Percentiles rank a stretch among this genome's conserved stretches.
Evolutionary conservation across 2,329 filamentous ascomycete genomes (phyloP).

Genomic region (Aureobasidium mangrovei): DNA sequence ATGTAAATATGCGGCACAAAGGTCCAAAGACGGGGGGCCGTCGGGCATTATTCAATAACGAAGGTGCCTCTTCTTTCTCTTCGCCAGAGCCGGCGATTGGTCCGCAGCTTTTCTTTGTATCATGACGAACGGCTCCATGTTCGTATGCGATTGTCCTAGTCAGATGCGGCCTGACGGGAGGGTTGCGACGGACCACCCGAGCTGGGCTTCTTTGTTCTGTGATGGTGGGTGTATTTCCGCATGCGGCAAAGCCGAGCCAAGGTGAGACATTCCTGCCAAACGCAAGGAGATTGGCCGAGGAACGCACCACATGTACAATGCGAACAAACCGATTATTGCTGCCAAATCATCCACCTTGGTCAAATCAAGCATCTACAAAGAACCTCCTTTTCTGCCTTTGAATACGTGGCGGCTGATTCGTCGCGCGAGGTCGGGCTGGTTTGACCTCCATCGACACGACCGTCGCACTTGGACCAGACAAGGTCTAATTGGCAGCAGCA

Average conservation of each 20-base stretch:
- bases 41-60: constrained; percentile 8
- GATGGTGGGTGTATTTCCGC: constrained; percentile 25
- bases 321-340: constrained; percentile 21
- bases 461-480: background rate
- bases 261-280: constrained; percentile 28
- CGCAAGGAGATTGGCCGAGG: constrained; percentile 24
- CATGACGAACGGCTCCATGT: constrained; percentile 5
- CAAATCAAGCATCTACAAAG: background rate
- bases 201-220: constrained; percentile 27
- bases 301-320: constrained; percentile 23
- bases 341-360: background rate
- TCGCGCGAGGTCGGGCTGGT: background rate
- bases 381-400: background rate
- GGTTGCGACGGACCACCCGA: constrained; percentile 14
- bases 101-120: constrained; percentile 13
- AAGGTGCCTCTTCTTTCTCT: background rate
- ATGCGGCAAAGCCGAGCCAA: constrained; percentile 24
- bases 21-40: constrained; percentile 8
- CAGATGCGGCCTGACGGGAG: constrained; percentile 7
- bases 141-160: constrained; percentile 14
- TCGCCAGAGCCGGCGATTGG: constrained; percentile 11
- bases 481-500: background rate
- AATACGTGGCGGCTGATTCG: background rate
- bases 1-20: constrained; percentile 5
- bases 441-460: background rate